Base-by-base conservation (phyloP, 73 alveolate genomes). In the Tetrahymena malaccensis region DNA sequence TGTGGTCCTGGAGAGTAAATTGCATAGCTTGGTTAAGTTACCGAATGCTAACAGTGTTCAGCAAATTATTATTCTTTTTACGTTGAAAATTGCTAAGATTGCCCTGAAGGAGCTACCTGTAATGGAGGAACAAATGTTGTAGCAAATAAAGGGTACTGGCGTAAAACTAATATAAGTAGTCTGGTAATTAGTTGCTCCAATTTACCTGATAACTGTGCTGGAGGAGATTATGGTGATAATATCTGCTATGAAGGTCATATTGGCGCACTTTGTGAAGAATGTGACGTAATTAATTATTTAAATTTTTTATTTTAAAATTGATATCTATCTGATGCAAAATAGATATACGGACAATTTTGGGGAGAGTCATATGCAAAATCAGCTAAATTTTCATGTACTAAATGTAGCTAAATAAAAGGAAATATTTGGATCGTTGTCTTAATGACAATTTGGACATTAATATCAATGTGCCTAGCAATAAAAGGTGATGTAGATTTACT, bases 141-240 rank as follows among this genome's bases (percentile, higher is more conserved):
- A 7, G 96, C 97, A 21, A 16, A 43, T 40, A 93, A 93, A n/a
- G 98, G 97, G 1, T 97, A 96, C 50, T 97, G 98, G 98, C 94
- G 98, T 70, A 35, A 84, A 33, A 9, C 94, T 0, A 19, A 95
- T 17, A n/a, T 17, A 11, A 95, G 96, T 85, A 97, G 94, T 35
- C 84, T 93, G 6, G 43, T 96, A 43, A 22, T 94, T 27, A 84
- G 85, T 31, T 94, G 96, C 84, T 34, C 37, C 19, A 70, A 94
- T 94, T 84, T 34, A 84, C 85, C 55, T 0, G 70, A 37, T 16
- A 94, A 94, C 34, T 94, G 96, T 84, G 83, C 35, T 35, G 96
- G 96, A 38, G 96, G 96, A 94, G 58, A 13, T 21, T 85, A 34
- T 83, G 96, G 96, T 35, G 89, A 94, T 94, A 84, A 43, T 17